Evolutionary conservation across 2,329 filamentous ascomycete species (phyloP).

Genomic region (Colletotrichum kahawae): DNA sequence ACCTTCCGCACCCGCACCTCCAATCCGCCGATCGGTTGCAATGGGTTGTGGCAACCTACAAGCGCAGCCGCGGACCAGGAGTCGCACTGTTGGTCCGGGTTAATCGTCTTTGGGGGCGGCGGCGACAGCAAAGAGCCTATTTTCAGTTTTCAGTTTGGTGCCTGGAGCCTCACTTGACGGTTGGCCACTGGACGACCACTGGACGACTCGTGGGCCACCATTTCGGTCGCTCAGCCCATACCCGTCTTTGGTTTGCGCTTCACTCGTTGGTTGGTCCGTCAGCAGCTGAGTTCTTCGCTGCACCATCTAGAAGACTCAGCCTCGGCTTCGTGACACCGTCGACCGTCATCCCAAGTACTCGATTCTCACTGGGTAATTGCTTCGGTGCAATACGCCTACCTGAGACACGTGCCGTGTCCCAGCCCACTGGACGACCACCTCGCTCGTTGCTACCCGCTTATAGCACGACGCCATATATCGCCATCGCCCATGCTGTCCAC

Average conservation of each 20-base stretch:
- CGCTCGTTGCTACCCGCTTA: not conserved
- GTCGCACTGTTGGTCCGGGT: not conserved
- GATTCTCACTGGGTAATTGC: not conserved
- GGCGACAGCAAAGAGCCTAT: not conserved
- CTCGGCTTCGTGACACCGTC: not conserved
- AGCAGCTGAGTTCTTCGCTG: not conserved
- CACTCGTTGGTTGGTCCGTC: not conserved
- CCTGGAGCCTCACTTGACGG: not conserved
- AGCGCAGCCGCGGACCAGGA: not conserved
- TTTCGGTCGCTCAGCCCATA: not conserved
- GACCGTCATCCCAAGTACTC: not conserved
- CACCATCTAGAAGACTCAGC: not conserved
- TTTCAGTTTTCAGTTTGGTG: not conserved
- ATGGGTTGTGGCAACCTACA: not conserved
- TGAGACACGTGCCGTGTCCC: constrained; percentile 8
- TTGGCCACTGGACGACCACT: not conserved
- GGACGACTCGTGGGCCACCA: not conserved
- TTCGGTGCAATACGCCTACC: constrained; percentile 4
- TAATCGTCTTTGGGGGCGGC: not conserved
- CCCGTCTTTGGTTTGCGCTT: not conserved
- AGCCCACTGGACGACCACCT: not conserved
- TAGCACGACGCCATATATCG: constrained; percentile 3
- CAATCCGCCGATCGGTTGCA: not conserved
- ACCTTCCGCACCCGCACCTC: not conserved
- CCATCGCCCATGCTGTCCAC: constrained; percentile 5